Evolutionary conservation across 306 rosid species (phyloP), one percentile per base, ranked within the genome.

Genomic region (Castanea mollissima): DNA sequence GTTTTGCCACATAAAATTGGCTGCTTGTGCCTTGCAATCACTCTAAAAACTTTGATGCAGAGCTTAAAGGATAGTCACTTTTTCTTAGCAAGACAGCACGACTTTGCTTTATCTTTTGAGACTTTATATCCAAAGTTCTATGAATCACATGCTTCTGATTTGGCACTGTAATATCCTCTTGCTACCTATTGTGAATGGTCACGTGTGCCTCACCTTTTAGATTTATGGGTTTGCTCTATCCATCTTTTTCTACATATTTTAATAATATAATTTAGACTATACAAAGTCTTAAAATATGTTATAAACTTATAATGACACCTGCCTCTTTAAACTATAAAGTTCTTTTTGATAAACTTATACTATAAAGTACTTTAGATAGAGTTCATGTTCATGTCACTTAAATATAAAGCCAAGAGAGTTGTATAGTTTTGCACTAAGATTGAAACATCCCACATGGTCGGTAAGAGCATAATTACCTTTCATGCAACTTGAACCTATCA

Each of bases 71-170:
- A 74, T 46, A 21, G 5, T 44, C 67, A 67, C 83, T 74, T 83
- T 74, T 55, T 69, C 57, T 7, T 23, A 78, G 69, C 86, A 80
- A 59, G 69, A 82, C 85, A 80, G 76, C 63, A 27, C 27, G 74
- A 77, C 46, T 55, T 4, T 44, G 57, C 74, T 71, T 65, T 58
- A 68, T 73, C 73, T 52, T 81, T 63, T 63, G 41, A 27, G 69
- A 34, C 38, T 63, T 68, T 68, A 35, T 9, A 19, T 68, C 27
- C 9, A 34, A 18, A 35, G 15, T 46, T 8, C 16, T 49, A 13
- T 29, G 25, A 14, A 44, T 27, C 70, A 57, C 57, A 7, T 59
- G 67, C 74, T 62, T 41, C 77, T 57, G 58, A 32, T 63, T 74
- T 74, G 13, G n/a, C 46, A 62, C 23, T 79, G 38, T 73, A 69